phyloP scores from a whole-genome alignment of 441 rosid species.

The Gossypium schwendimanii region DNA sequence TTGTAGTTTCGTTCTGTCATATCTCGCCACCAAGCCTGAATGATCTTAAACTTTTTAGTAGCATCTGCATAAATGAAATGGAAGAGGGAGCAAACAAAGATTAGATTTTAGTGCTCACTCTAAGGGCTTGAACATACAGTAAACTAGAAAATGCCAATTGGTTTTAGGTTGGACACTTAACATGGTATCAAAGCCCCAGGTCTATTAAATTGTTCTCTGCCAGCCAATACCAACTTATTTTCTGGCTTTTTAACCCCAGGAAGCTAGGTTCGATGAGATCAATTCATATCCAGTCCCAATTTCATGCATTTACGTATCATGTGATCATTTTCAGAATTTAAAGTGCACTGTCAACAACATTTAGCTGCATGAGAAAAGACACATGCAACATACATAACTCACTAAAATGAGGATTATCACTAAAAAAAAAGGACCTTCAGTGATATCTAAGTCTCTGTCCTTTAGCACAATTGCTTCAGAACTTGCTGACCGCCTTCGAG shows the following conservation, averaged over 20 bases:
- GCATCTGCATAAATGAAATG: conserved; percentile 41
- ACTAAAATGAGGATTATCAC: conserved; percentile 8
- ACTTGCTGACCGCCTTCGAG: conserved; percentile 13
- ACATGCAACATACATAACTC: background rate
- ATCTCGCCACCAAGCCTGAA: conserved; percentile 91
- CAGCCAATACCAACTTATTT: background rate
- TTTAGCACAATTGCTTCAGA: conserved; percentile 23
- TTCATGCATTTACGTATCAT: background rate
- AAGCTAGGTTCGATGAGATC: background rate
- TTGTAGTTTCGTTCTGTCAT: conserved; percentile 58
- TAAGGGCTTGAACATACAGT: background rate
- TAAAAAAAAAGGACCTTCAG: conserved; percentile 42
- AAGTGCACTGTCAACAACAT: background rate
- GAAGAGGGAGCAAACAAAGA: background rate
- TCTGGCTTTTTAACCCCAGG: background rate
- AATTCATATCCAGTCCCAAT: background rate
- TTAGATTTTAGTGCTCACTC: conserved; percentile 1
- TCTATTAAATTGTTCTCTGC: background rate
- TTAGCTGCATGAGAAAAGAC: background rate
- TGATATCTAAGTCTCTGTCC: conserved; percentile 25
- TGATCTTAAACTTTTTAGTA: conserved; percentile 59
- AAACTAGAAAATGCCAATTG: background rate
- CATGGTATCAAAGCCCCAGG: background rate
- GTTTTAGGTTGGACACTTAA: background rate
- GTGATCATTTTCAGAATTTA: background rate